Conservation (phyloP, 225 moss, liverwort and hornwort genomes). For the Bryoerythrophyllum caledonicum region DNA sequence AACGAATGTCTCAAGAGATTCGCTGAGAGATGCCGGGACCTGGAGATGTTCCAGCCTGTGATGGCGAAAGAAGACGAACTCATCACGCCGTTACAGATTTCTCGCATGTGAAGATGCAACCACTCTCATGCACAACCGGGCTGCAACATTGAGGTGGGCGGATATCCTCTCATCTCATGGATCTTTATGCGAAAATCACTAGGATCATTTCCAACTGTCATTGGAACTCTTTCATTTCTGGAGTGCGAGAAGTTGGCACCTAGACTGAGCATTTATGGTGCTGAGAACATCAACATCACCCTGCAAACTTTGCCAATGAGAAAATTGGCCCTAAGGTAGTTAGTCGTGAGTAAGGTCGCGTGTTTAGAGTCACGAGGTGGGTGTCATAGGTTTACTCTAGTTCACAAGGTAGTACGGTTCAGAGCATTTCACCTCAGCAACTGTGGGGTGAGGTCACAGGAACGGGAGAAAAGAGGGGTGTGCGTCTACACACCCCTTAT, state of each 20-base stretch:
- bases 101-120: conserved; percentile 69
- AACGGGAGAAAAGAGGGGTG: conserved; percentile 11
- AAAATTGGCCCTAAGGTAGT: conserved; percentile 37
- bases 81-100: conserved; percentile 75
- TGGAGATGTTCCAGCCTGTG: conserved; percentile 95
- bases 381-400: conserved; percentile 29
- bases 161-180: conserved; percentile 24
- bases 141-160: conserved; percentile 14
- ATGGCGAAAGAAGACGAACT: conserved; percentile 83
- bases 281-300: conserved; percentile 22
- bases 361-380: conserved; percentile 17
- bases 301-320: conserved; percentile 21
- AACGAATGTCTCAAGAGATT: conserved; percentile 82
- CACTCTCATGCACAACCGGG: not conserved
- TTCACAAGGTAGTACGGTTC: conserved; percentile 28
- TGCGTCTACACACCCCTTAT: not conserved
- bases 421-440: conserved; percentile 18
- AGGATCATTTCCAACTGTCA: conserved; percentile 13
- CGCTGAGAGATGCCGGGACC: conserved; percentile 70
- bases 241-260: conserved; percentile 43
- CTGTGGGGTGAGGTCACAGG: conserved; percentile 3
- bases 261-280: conserved; percentile 43
- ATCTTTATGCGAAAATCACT: conserved; percentile 20
- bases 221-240: conserved; percentile 23
- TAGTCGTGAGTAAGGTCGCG: not conserved